Base-by-base conservation (phyloP, 805 yeast genomes). In the Yamadazyma nakazawae region DNA sequence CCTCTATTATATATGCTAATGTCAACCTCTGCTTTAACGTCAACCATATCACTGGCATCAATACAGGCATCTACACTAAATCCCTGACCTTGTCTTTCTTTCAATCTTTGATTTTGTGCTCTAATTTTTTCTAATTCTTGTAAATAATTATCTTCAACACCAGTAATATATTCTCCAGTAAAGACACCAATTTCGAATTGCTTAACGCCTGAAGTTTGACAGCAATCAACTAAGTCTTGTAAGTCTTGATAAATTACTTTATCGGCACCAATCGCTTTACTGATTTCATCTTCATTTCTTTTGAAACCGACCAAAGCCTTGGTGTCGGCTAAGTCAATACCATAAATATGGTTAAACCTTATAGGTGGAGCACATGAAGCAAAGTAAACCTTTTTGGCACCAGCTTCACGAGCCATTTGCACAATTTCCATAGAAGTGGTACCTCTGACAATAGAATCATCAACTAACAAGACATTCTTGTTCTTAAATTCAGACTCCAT, bases 341-440 rank as follows among this genome's bases (percentile, higher is more conserved):
- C 99, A 66, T 94, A 94, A 49, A 94, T 89, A 64, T 94, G 99
- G 70, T 94, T 94, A 69, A 75, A 82, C 67, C 99, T 81, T 59
- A 94, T 94, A n/a, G 97, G 95, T 25, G 99, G 99, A 13, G 99
- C 96, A 61, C 97, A 94, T 21, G 96, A 88, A 0, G 99, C 99
- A 66, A 94, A 85, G 64, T 81, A 92, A n/a, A 94, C 99, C 57
- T 82, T 85, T 51, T 80, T 83, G 38, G 99, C 99, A 48, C 99
- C 99, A 5, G 98, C 96, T 66, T 94, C 99, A 57, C 86, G 80
- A n/a, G 99, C 99, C 99, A 94, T 94, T 55, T 83, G 85, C 30
- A 94, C 96, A 54, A 94, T 94, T 71, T 94, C 99, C 64, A 81
- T 86, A 6, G 97, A 90, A 2, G 99, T 94, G 17, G 99, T 94